Evolutionary conservation across 1,139 yeast species (phyloP).

Genomic region (Insectozyma bohioensis): DNA sequence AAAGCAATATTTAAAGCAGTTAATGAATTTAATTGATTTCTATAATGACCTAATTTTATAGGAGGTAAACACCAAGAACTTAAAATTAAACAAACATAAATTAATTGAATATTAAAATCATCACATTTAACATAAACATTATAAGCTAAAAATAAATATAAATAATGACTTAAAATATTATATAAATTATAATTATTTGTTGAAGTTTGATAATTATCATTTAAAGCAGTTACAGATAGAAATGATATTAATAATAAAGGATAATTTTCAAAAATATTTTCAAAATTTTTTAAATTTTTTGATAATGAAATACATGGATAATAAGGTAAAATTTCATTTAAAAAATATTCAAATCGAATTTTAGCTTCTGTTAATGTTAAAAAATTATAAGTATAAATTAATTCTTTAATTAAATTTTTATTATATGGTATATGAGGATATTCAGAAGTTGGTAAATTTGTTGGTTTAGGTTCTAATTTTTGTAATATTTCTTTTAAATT

Average conservation of each 20-base stretch:
- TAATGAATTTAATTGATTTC: conserved; percentile 49
- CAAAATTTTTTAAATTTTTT: conserved; percentile 30
- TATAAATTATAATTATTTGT: conserved; percentile 30
- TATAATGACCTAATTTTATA: conserved; percentile 48
- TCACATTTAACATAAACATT: conserved; percentile 43
- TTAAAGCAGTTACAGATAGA: conserved; percentile 49
- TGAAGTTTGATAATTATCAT: conserved; percentile 31
- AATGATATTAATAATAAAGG: conserved; percentile 49
- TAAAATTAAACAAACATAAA: conserved; percentile 43
- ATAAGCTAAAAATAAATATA: conserved; percentile 47
- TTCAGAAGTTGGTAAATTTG: conserved; percentile 4
- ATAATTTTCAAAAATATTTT: conserved; percentile 36
- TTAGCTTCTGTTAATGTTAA: conserved; percentile 28
- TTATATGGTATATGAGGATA: conserved; percentile 41
- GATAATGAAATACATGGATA: conserved; percentile 52
- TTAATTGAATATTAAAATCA: conserved; percentile 39
- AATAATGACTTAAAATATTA: conserved; percentile 40
- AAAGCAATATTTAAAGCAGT: conserved; percentile 45
- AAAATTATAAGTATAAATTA: conserved; percentile 25
- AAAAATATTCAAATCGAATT: conserved; percentile 34
- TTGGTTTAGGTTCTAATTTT: conserved; percentile 4
- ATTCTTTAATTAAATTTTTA: conserved; percentile 41
- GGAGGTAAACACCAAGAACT: conserved; percentile 55
- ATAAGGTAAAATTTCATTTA: conserved; percentile 38
- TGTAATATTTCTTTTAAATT: conserved; percentile 7